Conservation (phyloP, 331 rosid species). For the Malus hybrid region DNA sequence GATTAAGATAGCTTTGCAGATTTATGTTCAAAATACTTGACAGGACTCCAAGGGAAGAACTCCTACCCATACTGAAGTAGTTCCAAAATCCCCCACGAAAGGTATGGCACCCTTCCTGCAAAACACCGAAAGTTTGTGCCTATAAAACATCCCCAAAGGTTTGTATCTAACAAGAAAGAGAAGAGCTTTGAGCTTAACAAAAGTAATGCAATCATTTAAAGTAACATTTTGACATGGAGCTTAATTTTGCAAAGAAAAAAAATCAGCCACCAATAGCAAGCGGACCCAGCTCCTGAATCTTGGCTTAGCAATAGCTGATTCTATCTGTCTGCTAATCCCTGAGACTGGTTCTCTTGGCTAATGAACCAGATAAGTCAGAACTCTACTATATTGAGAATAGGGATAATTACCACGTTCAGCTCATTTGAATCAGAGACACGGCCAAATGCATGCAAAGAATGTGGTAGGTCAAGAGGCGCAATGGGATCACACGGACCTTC, state of each 20-base stretch:
- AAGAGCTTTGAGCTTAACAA: conserved; percentile 6
- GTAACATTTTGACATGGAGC: neutral
- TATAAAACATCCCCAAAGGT: neutral
- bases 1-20: conserved; percentile 4
- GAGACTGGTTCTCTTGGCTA: neutral
- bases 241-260: neutral
- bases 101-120: conserved; percentile 84
- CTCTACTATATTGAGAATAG: conserved; percentile 4
- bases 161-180: conserved; percentile 9
- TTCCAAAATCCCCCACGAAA: conserved; percentile 99
- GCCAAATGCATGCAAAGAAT: conserved; percentile 82
- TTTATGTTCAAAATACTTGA: conserved; percentile 9
- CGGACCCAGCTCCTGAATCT: neutral
- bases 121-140: conserved; percentile 20
- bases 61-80: conserved; percentile 96
- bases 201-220: conserved; percentile 9
- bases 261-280: neutral
- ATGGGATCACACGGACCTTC: conserved; percentile 69
- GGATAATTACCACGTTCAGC: conserved; percentile 41
- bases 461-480: conserved; percentile 94
- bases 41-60: conserved; percentile 5
- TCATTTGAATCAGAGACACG: conserved; percentile 69
- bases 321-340: neutral
- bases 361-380: neutral
- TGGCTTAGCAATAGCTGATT: neutral